Evolutionary conservation across 1,284 basidiomycete species (phyloP), one percentile per base, ranked within the genome.

Genomic region (Trichosporon sp.): DNA sequence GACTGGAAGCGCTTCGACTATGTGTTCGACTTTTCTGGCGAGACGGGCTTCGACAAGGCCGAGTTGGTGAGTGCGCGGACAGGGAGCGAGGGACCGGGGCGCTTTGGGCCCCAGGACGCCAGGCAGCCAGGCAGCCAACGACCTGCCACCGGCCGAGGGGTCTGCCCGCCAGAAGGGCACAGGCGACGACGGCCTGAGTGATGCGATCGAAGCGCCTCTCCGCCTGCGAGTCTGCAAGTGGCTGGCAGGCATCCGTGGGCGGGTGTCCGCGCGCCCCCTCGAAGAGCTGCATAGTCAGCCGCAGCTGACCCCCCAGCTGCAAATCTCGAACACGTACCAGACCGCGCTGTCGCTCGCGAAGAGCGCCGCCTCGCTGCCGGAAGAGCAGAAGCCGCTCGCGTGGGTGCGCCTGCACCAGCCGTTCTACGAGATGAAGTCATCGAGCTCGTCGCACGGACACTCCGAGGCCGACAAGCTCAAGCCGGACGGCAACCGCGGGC

Each of bases 331-430:
- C 72, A 94, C 92, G 0, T 91, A 91, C 77, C 87, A 88, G 67
- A 85, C 92, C 38, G 87, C 92, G 9, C 87, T 89, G 56, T 82
- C 88, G 69, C 85, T 94, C 66, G 92, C 89, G 8, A 83, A 70
- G 12, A 77, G 77, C 25, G 80, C 79, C 2, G 62, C 75, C 15
- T 86, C 35, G 88, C 92, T 85, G 87, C 90, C 58, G 87, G 87
- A 35, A 86, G 86, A 74, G 86, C 88, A 73, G 87, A 89, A 72
- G 29, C 80, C 80, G 86, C 90, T 75, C 87, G 89, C 92, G 27
- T 94, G 92, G 76, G 87, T 93, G 70, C 89, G 92, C 63, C 83
- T 94, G 34, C 90, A 91, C 68, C 90, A 89, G 64, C 91, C 92
- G 21, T 93, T 90, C 80, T 95, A 95, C 83, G 89, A 92, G 74